These are phyloP conservation scores for Chenopodium berlandieri DNA, from an alignment of 148 eudicot species.

Conservation along the genomic window DNA sequence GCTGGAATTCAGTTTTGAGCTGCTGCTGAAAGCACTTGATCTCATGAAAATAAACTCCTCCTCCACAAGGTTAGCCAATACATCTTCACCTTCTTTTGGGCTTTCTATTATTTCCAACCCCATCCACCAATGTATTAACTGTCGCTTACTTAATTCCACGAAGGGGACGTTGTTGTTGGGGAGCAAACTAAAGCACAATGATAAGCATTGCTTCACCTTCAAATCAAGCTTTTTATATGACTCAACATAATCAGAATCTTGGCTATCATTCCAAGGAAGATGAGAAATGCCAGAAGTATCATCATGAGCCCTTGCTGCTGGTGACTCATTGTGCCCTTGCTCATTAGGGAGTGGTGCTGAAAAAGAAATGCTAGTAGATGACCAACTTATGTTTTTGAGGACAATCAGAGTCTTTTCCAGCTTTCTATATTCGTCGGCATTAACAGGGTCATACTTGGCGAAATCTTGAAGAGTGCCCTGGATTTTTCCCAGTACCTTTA, in stretches of 20 bases:
- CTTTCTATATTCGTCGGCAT: too few relatives aligned
- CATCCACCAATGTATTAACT: conserved; percentile 10
- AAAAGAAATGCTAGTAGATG: too few relatives aligned
- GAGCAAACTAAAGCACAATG: not conserved
- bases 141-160: not conserved
- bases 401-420: too few relatives aligned
- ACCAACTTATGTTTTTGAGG: too few relatives aligned
- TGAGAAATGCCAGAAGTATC: not conserved
- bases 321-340: too few relatives aligned
- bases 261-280: not conserved
- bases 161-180: not conserved
- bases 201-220: not conserved
- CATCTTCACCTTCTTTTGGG: not conserved
- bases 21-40: not conserved
- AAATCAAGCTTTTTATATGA: not conserved
- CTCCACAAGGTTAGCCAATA: not conserved
- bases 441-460: too few relatives aligned
- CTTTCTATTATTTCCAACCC: not conserved
- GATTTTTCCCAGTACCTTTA: too few relatives aligned
- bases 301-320: too few relatives aligned
- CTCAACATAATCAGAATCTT: too few relatives aligned
- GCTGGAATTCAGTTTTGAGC: not conserved
- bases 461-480: too few relatives aligned
- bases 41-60: not conserved
- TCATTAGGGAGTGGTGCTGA: too few relatives aligned